phyloP scores from a whole-genome alignment of 257 asterid genomes.

The Nicotiana sylvestris region DNA sequence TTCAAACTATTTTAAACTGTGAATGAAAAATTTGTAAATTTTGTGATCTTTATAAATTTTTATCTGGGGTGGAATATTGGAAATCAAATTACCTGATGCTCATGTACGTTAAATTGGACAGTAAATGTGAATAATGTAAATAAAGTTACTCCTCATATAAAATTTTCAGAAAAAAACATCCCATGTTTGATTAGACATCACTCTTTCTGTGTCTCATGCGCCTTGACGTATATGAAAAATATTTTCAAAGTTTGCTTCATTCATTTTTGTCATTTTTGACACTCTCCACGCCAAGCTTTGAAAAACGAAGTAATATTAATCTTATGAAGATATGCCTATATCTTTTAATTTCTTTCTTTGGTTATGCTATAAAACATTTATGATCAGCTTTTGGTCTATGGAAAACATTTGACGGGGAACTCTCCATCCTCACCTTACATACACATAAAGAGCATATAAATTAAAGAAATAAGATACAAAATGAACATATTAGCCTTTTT shows the following conservation, averaged over 20 bases:
- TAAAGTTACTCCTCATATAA: background rate
- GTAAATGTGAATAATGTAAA: background rate
- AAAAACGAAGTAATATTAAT: background rate
- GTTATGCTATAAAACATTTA: background rate
- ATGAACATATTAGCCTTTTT: background rate
- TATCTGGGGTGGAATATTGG: background rate
- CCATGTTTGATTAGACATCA: conserved; percentile 11
- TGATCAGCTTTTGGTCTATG: background rate
- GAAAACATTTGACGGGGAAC: background rate
- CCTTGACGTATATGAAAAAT: conserved; percentile 3
- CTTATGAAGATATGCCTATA: background rate
- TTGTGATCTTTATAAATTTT: background rate
- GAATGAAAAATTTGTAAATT: background rate
- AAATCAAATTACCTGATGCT: background rate
- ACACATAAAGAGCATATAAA: background rate
- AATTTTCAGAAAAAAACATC: background rate
- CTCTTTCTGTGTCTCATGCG: background rate
- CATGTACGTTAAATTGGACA: background rate
- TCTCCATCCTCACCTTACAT: background rate
- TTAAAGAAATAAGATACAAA: background rate
- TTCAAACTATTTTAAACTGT: background rate
- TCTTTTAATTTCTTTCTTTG: background rate
- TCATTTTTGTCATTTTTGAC: conserved; percentile 6
- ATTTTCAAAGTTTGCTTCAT: background rate
- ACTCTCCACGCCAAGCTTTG: background rate